Evolutionary conservation across 192 early-diverging fungal genomes (phyloP).

Genomic region (Podila horticola): DNA sequence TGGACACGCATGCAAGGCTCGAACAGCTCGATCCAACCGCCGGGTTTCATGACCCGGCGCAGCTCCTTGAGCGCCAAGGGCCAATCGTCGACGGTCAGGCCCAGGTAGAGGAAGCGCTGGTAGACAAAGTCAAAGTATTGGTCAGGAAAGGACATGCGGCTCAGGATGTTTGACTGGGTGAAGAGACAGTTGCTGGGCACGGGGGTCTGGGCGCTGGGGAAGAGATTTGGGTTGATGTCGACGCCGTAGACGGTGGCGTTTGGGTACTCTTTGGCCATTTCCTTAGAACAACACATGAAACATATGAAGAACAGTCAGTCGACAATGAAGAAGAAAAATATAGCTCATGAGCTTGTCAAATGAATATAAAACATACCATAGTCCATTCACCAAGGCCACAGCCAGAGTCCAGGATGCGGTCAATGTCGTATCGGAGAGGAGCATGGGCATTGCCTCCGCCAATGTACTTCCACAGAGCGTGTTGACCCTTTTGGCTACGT

Average conservation of each 20-base stretch:
- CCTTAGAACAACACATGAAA: neutral
- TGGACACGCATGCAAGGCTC: constrained; percentile 13
- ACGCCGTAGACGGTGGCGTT: neutral
- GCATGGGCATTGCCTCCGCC: constrained; percentile 7
- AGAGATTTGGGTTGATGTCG: constrained; percentile 3
- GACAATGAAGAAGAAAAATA: neutral
- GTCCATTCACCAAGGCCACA: constrained; percentile 5
- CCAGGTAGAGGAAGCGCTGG: constrained; percentile 15
- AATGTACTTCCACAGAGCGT: constrained; percentile 9
- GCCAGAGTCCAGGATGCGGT: constrained; percentile 3
- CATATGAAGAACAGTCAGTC: neutral
- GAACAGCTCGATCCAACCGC: constrained; percentile 24
- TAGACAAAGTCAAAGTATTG: constrained; percentile 37
- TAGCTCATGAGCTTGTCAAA: too few relatives aligned
- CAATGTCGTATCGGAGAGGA: neutral
- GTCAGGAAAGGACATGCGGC: constrained; percentile 25
- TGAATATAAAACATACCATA: neutral
- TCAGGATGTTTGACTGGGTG: constrained; percentile 19
- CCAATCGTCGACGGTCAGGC: constrained; percentile 21
- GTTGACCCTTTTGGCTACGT: constrained; percentile 5
- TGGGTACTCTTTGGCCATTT: constrained; percentile 11
- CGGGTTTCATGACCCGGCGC: constrained; percentile 15
- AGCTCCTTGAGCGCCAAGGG: constrained; percentile 11
- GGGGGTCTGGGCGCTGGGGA: neutral
- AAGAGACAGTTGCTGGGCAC: constrained; percentile 7